Percentiles rank a stretch among this genome's conserved stretches.
These are phyloP conservation scores for Glebionis coronaria DNA, from an alignment of 129 eudicot genomes.

Conservation along the genomic window DNA sequence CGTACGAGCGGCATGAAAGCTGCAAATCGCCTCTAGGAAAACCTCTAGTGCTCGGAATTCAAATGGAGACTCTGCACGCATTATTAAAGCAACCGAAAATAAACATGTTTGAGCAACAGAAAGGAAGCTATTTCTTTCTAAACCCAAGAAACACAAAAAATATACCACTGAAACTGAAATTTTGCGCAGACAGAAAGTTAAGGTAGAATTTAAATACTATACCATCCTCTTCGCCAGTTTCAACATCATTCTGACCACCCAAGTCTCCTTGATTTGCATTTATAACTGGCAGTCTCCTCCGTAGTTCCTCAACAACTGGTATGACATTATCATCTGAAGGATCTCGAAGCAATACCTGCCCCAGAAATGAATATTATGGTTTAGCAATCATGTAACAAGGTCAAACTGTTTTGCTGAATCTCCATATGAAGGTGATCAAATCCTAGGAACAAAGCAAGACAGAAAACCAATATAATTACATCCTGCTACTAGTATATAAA, in stretches of 20 bases:
- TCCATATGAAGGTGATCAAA: neutral
- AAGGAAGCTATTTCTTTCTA: neutral
- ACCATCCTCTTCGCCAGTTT: slow-evolving; percentile 72
- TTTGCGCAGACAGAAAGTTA: slow-evolving; percentile 18
- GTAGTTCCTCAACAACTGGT: slow-evolving; percentile 82
- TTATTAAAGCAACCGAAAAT: neutral
- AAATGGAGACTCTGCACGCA: slow-evolving; percentile 75
- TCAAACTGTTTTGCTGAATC: slow-evolving; percentile 1
- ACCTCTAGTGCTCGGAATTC: slow-evolving; percentile 93
- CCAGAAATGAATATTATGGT: neutral
- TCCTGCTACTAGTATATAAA: neutral
- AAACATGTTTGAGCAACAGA: neutral
- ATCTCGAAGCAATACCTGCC: slow-evolving; percentile 93
- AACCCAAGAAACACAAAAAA: neutral
- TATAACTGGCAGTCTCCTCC: slow-evolving; percentile 56
- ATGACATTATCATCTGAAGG: slow-evolving; percentile 75
- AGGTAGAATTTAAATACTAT: slow-evolving; percentile 1
- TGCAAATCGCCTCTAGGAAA: slow-evolving; percentile 87
- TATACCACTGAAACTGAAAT: no score
- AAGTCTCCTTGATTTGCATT: slow-evolving; percentile 42
- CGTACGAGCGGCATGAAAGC: slow-evolving; percentile 80
- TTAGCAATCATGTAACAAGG: neutral
- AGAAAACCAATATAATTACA: neutral
- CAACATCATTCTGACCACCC: slow-evolving; percentile 45
- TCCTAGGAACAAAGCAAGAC: neutral